Evolutionary conservation across 208 protist species (phyloP), one percentile per base, ranked within the genome.

Genomic region (Wallacemonas collosoma): DNA sequence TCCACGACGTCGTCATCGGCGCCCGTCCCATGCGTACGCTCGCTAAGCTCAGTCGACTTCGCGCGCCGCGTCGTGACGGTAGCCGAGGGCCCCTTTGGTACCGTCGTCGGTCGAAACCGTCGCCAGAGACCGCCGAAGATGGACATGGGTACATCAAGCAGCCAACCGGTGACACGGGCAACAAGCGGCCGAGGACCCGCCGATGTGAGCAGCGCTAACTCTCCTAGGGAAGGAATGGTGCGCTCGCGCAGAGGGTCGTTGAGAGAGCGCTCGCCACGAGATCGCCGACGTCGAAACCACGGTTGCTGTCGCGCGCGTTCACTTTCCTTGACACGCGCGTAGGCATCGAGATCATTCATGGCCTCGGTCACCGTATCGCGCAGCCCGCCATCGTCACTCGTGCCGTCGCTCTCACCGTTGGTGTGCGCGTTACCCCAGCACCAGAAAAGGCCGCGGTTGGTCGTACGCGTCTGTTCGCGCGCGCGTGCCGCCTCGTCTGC

Each of bases 141-240:
- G 11, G 6, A 38, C 60, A 65, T 3, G 9, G 60, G 60, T 17
- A 65, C 12, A 26, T 65, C 38, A 5, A 51, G 41, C 40, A 65
- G 41, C 41, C 38, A 65, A 17, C n/a, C 41, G 6, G 43, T 51
- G 43, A 51, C 4, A 0, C 60, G 60, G 4, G 6, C 43, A 26
- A 48, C 4, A 14, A 65, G 26, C n/a, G 41, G 60, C 15, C 43
- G 60, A 26, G 60, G 60, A 26, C 40, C 41, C 3, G 60, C 60
- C 14, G 60, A 65, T 38, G 60, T 65, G 41, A 65, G 43, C 43
- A 65, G 60, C 38, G 60, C 60, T 14, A 65, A n/a, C 60, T 65
- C 60, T 4, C 41, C 60, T 7, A 65, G n/a, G 4, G 60, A 65
- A 3, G n/a, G 41, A 2, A 65, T 3, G 6, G 40, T 57, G 15